A percentile compares a stretch with the other conserved stretches of the same genome.
These are phyloP conservation scores for Xylaria acuta DNA, from an alignment of 495 filamentous ascomycete species.

Conservation along the genomic window DNA sequence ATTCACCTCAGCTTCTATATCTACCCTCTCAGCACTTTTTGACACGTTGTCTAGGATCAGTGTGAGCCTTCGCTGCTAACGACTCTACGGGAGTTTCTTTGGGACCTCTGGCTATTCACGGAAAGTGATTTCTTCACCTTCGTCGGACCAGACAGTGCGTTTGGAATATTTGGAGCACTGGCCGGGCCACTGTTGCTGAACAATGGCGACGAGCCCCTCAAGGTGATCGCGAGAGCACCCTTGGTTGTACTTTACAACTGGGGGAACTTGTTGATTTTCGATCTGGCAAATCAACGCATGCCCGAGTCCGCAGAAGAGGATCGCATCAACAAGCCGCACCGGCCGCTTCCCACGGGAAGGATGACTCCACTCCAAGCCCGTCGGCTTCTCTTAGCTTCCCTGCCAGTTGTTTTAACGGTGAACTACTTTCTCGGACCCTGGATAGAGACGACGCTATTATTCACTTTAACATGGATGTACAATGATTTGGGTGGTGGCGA, in stretches of 20 bases:
- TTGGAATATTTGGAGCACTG: slow-evolving; percentile 44
- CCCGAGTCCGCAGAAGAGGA: slow-evolving; percentile 54
- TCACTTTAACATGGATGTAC: slow-evolving; percentile 55
- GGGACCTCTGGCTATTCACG: slow-evolving; percentile 49
- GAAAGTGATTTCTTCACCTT: slow-evolving; percentile 48
- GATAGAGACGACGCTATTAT: slow-evolving; percentile 39
- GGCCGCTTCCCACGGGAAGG: slow-evolving; percentile 51
- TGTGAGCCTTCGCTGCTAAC: no score
- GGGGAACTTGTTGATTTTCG: slow-evolving; percentile 46
- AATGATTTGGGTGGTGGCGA: slow-evolving; percentile 57
- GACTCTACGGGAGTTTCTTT: no score
- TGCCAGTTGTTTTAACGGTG: slow-evolving; percentile 43
- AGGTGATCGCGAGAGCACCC: slow-evolving; percentile 21
- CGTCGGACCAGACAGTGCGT: slow-evolving; percentile 33
- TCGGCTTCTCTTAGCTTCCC: slow-evolving; percentile 38
- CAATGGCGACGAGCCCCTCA: slow-evolving; percentile 30
- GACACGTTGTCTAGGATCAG: no score
- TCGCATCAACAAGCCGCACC: slow-evolving; percentile 63
- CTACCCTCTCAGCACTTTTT: no score
- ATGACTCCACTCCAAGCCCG: slow-evolving; percentile 46
- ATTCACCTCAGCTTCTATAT: no score
- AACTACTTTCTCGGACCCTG: slow-evolving; percentile 42
- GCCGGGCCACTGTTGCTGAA: slow-evolving; percentile 29
- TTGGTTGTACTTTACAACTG: slow-evolving; percentile 22
- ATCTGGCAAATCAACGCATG: slow-evolving; percentile 55